Percentiles rank a stretch among this genome's conserved stretches.
These are phyloP conservation scores for Neopestalotiopsis clavispora DNA, from an alignment of 2,329 filamentous ascomycete species.

Conservation along the genomic window DNA sequence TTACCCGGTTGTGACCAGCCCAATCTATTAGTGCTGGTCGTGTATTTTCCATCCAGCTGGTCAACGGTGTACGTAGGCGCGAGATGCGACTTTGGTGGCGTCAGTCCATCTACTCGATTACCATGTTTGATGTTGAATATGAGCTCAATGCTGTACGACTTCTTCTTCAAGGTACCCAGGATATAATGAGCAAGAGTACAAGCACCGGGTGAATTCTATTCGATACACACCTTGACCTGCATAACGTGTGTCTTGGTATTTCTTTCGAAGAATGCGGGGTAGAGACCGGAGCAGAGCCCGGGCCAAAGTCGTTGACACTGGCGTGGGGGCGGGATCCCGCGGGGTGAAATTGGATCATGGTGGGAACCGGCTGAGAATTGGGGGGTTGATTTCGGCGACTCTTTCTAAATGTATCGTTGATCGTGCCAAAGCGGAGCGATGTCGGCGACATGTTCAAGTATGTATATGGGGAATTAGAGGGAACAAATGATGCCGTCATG, in stretches of 20 bases:
- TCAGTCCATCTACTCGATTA: background rate
- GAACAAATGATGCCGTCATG: background rate
- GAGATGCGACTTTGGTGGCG: background rate
- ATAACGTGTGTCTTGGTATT: background rate
- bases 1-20: background rate
- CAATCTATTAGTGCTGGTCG: constrained; percentile 2
- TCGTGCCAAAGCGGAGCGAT: constrained; percentile 8
- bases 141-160: background rate
- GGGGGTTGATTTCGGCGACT: constrained; percentile 11
- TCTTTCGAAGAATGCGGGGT: constrained; percentile 6
- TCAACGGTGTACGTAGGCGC: background rate
- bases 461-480: background rate
- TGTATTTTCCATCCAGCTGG: background rate
- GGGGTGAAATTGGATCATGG: background rate
- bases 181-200: background rate
- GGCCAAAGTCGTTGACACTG: background rate
- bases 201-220: background rate
- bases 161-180: background rate
- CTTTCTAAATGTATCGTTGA: background rate
- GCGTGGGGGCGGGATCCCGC: constrained; percentile 11
- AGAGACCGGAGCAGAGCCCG: background rate
- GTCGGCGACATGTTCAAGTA: constrained; percentile 2
- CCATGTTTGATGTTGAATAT: background rate
- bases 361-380: background rate
- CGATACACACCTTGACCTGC: background rate